These are phyloP conservation scores for Coemansia javaensis DNA, from an alignment of 192 early-diverging fungal species.

Conservation along the genomic window DNA sequence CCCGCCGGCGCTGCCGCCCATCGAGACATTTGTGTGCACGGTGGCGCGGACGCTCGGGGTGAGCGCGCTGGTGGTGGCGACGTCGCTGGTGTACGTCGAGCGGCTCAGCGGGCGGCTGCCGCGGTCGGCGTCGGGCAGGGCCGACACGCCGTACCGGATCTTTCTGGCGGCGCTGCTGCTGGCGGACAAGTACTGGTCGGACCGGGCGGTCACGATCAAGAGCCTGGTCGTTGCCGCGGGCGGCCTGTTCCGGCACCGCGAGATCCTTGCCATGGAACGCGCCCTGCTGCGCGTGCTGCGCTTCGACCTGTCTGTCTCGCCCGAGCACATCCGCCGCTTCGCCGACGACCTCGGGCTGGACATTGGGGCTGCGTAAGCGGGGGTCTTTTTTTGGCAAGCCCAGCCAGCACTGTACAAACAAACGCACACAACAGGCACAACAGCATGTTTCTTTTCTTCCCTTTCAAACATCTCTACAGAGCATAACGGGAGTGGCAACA, in stretches of 20 bases:
- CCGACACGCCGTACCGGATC: conserved; percentile 68
- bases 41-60: conserved; percentile 24
- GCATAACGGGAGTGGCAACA: too few relatives aligned
- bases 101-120: conserved; percentile 61
- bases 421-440: too few relatives aligned
- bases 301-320: conserved; percentile 44
- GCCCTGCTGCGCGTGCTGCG: conserved; percentile 40
- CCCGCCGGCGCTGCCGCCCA: conserved; percentile 12
- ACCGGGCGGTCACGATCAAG: conserved; percentile 43
- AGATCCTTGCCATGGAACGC: conserved; percentile 45
- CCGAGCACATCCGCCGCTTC: conserved; percentile 28
- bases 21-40: conserved; percentile 37
- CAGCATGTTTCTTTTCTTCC: too few relatives aligned
- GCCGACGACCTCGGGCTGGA: conserved; percentile 29
- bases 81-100: conserved; percentile 68
- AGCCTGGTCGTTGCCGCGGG: conserved; percentile 28
- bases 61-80: conserved; percentile 47
- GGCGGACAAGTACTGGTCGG: conserved; percentile 63
- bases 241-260: conserved; percentile 26
- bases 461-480: not conserved
- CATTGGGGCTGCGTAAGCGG: conserved; percentile 14
- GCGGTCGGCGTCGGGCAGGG: conserved; percentile 57
- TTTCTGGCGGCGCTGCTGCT: conserved; percentile 66
- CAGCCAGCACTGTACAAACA: not conserved
- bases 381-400: too few relatives aligned